Base-by-base conservation (phyloP, 805 yeast species). In the Yamadazyma akitaensis region DNA sequence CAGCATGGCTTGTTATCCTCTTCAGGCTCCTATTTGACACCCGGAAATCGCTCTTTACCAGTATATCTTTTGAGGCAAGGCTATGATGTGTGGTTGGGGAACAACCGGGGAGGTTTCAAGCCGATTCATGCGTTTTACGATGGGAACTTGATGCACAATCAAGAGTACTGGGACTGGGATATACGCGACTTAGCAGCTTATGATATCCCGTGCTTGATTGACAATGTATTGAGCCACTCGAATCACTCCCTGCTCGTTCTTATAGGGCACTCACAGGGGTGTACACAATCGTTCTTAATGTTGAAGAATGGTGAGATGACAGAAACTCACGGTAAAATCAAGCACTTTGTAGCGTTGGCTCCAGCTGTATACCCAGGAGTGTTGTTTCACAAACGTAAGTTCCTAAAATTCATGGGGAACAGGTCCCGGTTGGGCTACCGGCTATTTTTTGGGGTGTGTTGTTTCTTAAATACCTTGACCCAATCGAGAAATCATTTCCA, bases 301-400 rank as follows among this genome's bases (percentile, higher is more conserved):
- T 68, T 94, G 31, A 76, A 85, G 14, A 69, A 70, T 51, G 59
- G 54, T 5, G 54, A 66, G 16, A 56, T 68, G 33, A 33, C 43
- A 5, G 54, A 58, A 2, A 54, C 80, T 33, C 80, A 81, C 40
- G 65, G 69, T 3, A 82, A 81, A 51, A 63, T 92, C 16, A 83
- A 82, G 45, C 75, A 78, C 44, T 88, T 88, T 58, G 72, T 88
- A 25, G 88, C 92, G 0, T 65, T 92, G 44, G 87, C 97, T 0
- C 98, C 99, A 0, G 98, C 98, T 0, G 83, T 90, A 2, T 94
- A 80, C 60, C 95, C 96, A 0, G 98, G 98, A 0, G 72, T 81
- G 1, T 65, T 90, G 38, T 70, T 92, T 25, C 79, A 85, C 54
- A 79, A 77, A 21, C 77, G 84, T 42, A 36, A 65, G 2, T 86